Conservation (phyloP, 305 asterid genomes). For the Fraxinus floribunda region DNA sequence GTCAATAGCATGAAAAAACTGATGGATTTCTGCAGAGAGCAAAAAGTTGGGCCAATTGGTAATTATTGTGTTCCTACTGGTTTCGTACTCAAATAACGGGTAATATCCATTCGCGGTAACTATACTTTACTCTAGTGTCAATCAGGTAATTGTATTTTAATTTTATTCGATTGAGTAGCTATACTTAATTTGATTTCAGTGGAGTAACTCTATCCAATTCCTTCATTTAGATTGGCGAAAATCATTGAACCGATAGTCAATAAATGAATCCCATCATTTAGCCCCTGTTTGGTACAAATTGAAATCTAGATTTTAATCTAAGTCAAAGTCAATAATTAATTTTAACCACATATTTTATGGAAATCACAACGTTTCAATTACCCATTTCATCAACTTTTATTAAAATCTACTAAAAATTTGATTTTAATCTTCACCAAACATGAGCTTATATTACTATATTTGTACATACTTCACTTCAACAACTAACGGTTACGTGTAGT, state of each 20-base stretch:
- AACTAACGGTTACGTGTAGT: not conserved
- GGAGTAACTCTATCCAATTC: not conserved
- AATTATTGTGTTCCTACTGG: constrained; percentile 23
- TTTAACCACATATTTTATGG: not conserved
- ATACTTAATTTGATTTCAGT: not conserved
- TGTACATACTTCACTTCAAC: not conserved
- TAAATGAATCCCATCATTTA: not conserved
- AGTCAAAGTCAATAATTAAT: not conserved
- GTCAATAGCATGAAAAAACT: constrained; percentile 96
- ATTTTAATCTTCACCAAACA: not conserved
- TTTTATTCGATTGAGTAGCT: not conserved
- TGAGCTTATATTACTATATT: not conserved
- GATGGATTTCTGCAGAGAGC: constrained; percentile 79
- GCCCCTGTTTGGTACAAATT: not conserved
- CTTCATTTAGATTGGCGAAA: not conserved
- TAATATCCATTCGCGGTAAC: not conserved
- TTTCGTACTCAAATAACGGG: not conserved
- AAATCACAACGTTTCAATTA: not conserved
- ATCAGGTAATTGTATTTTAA: not conserved
- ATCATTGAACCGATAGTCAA: not conserved
- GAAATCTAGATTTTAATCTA: not conserved
- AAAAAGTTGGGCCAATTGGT: constrained; percentile 88
- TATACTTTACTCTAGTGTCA: not conserved
- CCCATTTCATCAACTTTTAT: no score
- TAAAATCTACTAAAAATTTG: not conserved